Evolutionary conservation across 257 asterid species (phyloP).

Genomic region (Solanum pimpinellifolium): DNA sequence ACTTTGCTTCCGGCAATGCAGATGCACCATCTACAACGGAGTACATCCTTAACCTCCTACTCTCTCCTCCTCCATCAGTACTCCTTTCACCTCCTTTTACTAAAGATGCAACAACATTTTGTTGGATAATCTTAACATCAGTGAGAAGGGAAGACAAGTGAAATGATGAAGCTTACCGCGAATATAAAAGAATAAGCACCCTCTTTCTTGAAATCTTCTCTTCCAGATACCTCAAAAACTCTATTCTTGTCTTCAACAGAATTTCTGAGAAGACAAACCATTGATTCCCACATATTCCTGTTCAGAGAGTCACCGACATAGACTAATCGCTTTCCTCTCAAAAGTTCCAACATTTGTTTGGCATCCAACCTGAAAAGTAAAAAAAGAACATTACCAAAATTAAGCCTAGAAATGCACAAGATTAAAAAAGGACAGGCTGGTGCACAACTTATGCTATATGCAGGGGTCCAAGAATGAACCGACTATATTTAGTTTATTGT

Average conservation of each 20-base stretch:
- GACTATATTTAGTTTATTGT: not conserved
- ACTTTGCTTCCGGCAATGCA: not conserved
- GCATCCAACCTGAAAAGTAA: slow-evolving; percentile 43
- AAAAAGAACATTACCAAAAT: not conserved
- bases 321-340: slow-evolving; percentile 65
- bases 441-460: not conserved
- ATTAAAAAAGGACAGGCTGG: not conserved
- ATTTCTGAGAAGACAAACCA: slow-evolving; percentile 72
- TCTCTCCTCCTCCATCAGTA: not conserved
- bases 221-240: slow-evolving; percentile 83
- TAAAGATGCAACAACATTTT: not conserved
- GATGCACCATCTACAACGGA: not conserved
- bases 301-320: slow-evolving; percentile 89
- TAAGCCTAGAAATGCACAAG: not conserved
- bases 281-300: slow-evolving; percentile 99
- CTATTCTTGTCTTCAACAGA: slow-evolving; percentile 51
- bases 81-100: not conserved
- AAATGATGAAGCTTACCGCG: slow-evolving; percentile 35
- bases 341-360: slow-evolving; percentile 78
- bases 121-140: not conserved
- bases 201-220: slow-evolving; percentile 76
- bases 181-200: slow-evolving; percentile 84
- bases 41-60: not conserved
- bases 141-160: not conserved
- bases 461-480: not conserved